Conservation (phyloP, 176 grass and related monocot species). For the Neostapfia colusana region DNA sequence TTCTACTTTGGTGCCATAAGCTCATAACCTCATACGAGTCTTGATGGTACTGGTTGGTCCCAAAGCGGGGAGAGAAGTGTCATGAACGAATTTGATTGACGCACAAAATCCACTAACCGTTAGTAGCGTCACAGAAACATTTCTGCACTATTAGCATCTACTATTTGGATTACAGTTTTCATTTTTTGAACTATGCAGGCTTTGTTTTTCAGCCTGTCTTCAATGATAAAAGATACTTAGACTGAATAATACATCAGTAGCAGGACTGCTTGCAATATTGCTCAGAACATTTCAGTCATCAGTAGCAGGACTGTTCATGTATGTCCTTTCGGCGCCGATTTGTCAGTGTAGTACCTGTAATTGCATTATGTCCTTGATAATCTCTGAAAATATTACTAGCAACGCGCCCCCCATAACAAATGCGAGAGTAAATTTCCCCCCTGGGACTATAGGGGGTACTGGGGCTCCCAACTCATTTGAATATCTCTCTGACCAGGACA, state of each 20-base stretch:
- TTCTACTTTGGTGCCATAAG: too few species aligned
- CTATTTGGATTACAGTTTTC: too few species aligned
- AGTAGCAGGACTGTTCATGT: neutral
- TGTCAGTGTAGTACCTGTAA: slow-evolving; percentile 49
- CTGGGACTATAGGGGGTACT: slow-evolving; percentile 57
- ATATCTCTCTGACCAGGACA: slow-evolving; percentile 98
- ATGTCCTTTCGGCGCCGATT: neutral
- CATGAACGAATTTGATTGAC: too few species aligned
- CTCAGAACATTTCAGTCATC: neutral
- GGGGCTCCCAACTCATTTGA: slow-evolving; percentile 52
- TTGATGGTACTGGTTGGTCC: too few species aligned
- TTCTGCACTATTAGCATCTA: too few species aligned
- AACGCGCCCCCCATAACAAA: slow-evolving; percentile 60
- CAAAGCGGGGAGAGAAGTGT: too few species aligned
- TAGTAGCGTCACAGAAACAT: too few species aligned
- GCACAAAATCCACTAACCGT: too few species aligned
- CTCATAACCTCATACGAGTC: too few species aligned
- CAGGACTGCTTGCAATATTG: neutral
- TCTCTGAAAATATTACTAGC: slow-evolving; percentile 72
- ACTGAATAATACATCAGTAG: neutral
- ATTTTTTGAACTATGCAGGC: too few species aligned
- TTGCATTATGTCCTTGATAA: slow-evolving; percentile 67
- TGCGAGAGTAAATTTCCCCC: slow-evolving; percentile 66
- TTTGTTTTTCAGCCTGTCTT: neutral
- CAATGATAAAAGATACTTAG: neutral